These are phyloP conservation scores for Perilla frutescens DNA, from an alignment of 257 asterid species.

Conservation along the genomic window DNA sequence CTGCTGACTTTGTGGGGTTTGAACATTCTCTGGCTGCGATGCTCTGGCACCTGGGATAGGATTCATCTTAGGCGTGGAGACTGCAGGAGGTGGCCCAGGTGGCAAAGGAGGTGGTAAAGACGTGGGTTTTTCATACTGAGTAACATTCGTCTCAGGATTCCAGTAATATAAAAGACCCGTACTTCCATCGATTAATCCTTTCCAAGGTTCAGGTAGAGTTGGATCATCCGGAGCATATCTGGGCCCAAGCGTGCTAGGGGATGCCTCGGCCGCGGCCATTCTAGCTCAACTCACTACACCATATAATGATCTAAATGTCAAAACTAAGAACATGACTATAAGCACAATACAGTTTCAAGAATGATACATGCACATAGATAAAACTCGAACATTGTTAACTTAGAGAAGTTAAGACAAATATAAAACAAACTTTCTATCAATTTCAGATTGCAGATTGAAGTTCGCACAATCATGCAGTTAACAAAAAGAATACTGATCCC, in stretches of 20 bases:
- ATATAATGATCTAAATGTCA: constrained; percentile 26
- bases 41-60: constrained; percentile 67
- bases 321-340: background rate
- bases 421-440: background rate
- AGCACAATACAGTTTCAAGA: background rate
- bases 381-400: background rate
- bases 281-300: constrained; percentile 37
- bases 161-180: constrained; percentile 74
- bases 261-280: constrained; percentile 79
- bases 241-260: constrained; percentile 64
- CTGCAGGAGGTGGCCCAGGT: constrained; percentile 67
- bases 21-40: constrained; percentile 55
- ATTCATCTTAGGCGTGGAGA: constrained; percentile 63
- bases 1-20: constrained; percentile 51
- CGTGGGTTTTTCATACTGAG: constrained; percentile 84
- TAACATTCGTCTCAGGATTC: constrained; percentile 91
- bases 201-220: constrained; percentile 91
- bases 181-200: constrained; percentile 87
- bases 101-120: constrained; percentile 74
- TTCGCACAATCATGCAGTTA: background rate
- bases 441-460: background rate
- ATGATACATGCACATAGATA: background rate
- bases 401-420: background rate
- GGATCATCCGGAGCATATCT: constrained; percentile 96
- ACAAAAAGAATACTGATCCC: background rate